Conservation (phyloP, 352 stramenopile species). For the Phytopythium delawarense region DNA sequence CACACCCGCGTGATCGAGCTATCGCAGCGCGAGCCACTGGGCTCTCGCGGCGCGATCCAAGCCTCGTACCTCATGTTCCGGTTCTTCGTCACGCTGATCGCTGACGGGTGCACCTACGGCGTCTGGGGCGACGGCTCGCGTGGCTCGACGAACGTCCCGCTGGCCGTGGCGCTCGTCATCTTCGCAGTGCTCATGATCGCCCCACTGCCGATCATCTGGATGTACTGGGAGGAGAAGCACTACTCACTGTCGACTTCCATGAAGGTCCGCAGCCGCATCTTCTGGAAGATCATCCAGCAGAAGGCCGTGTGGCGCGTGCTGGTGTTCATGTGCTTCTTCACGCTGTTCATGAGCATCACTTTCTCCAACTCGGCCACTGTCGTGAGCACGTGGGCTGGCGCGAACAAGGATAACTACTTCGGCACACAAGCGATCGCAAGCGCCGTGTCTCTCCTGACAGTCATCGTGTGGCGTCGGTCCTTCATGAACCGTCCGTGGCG, state of each 20-base stretch:
- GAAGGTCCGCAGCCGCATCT: constrained; percentile 30
- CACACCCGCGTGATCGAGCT: constrained; percentile 43
- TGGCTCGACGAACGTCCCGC: constrained; percentile 2
- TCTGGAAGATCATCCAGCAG: constrained; percentile 54
- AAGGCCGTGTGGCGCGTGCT: constrained; percentile 46
- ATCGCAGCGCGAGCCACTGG: constrained; percentile 35
- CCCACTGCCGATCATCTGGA: constrained; percentile 29
- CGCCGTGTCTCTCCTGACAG: constrained; percentile 14
- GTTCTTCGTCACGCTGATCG: constrained; percentile 17
- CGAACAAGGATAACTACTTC: constrained; percentile 18
- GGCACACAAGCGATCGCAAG: constrained; percentile 19
- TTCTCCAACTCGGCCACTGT: constrained; percentile 23
- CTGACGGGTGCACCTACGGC: constrained; percentile 15
- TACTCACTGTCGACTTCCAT: constrained; percentile 38
- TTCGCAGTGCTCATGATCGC: constrained; percentile 26
- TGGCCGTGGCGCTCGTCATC: constrained; percentile 19
- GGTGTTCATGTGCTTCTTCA: constrained; percentile 37
- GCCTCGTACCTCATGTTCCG: constrained; percentile 38
- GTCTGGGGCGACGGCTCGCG: constrained; percentile 13
- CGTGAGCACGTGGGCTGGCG: constrained; percentile 24
- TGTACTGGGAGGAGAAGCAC: constrained; percentile 38
- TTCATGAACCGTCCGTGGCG: constrained; percentile 44
- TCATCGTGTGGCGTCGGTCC: constrained; percentile 30
- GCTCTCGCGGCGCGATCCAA: constrained; percentile 26
- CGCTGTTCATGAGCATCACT: constrained; percentile 30